These are phyloP conservation scores for Haplosporangium sp. DNA, from an alignment of 371 early-diverging fungal species.

Conservation along the genomic window DNA sequence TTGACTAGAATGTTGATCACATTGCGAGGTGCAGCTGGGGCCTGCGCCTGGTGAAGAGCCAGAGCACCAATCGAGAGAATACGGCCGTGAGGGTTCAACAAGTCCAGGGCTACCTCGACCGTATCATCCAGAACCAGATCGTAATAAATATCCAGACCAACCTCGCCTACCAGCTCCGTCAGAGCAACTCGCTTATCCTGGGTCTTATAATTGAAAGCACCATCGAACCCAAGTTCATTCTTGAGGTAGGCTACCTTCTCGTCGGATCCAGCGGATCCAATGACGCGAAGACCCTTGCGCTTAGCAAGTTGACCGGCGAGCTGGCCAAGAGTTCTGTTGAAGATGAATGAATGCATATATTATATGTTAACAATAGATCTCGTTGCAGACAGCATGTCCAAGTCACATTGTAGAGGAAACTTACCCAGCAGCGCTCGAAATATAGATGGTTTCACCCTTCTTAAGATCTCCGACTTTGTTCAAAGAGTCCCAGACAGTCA, in stretches of 20 bases:
- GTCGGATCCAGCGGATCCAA: constrained; percentile 82
- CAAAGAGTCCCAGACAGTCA: constrained; percentile 44
- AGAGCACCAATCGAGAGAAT: constrained; percentile 63
- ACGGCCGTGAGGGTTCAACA: constrained; percentile 26
- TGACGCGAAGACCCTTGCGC: constrained; percentile 74
- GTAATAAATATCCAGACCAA: constrained; percentile 82
- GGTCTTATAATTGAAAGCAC: constrained; percentile 88
- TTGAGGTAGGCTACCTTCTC: constrained; percentile 80
- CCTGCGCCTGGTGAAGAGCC: constrained; percentile 63
- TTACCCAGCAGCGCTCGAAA: constrained; percentile 66
- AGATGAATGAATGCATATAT: neutral
- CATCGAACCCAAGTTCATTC: constrained; percentile 73
- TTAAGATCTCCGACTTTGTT: constrained; percentile 64
- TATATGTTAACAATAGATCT: neutral
- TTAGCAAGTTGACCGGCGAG: constrained; percentile 77
- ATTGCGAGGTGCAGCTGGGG: constrained; percentile 53
- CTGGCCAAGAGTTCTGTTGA: constrained; percentile 69
- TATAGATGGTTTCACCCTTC: constrained; percentile 72
- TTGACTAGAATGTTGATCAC: constrained; percentile 53
- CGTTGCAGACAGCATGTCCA: neutral
- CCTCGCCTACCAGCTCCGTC: constrained; percentile 60
- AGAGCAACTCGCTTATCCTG: constrained; percentile 59
- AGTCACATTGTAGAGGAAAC: too few species aligned
- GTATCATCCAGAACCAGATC: constrained; percentile 71
- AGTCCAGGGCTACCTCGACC: constrained; percentile 25